phyloP scores from a whole-genome alignment of 805 yeast species.

The Lachancea meyersii region DNA sequence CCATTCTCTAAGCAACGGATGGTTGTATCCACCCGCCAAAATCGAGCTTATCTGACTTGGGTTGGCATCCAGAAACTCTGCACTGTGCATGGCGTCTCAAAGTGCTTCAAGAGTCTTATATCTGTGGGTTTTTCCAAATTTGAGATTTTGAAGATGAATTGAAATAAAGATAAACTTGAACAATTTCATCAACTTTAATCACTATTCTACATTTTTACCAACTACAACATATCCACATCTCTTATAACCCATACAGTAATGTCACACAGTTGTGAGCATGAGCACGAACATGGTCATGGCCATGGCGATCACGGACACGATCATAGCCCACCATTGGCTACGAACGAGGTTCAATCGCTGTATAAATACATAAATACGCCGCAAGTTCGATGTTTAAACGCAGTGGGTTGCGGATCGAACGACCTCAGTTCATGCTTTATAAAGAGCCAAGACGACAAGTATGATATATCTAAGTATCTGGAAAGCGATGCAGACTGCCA shows the following conservation, averaged over 20 bases:
- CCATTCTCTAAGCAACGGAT: slow-evolving; percentile 86
- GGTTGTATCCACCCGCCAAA: slow-evolving; percentile 91
- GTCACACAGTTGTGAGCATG: slow-evolving; percentile 32
- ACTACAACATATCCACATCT: too few species aligned
- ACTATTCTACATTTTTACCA: too few species aligned
- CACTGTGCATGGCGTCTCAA: slow-evolving; percentile 47
- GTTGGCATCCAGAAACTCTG: slow-evolving; percentile 56
- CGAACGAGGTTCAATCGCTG: slow-evolving; percentile 63
- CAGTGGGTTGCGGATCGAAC: slow-evolving; percentile 40
- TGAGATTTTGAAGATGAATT: not conserved
- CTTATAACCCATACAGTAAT: slow-evolving; percentile 12
- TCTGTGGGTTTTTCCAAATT: not conserved
- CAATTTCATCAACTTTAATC: too few species aligned
- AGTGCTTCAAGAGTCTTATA: not conserved
- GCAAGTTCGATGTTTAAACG: slow-evolving; percentile 58
- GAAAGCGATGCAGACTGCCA: slow-evolving; percentile 80
- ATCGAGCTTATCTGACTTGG: slow-evolving; percentile 65
- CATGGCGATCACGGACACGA: slow-evolving; percentile 23
- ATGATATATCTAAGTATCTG: slow-evolving; percentile 41
- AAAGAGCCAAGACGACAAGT: slow-evolving; percentile 45
- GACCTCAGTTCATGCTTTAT: slow-evolving; percentile 43
- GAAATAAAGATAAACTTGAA: too few species aligned
- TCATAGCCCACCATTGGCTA: slow-evolving; percentile 58
- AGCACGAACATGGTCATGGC: slow-evolving; percentile 11
- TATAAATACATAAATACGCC: slow-evolving; percentile 52